Evolutionary conservation across 352 stramenopile genomes (phyloP), one percentile per base, ranked within the genome.

Genomic region (Globisporangium orthogonon): DNA sequence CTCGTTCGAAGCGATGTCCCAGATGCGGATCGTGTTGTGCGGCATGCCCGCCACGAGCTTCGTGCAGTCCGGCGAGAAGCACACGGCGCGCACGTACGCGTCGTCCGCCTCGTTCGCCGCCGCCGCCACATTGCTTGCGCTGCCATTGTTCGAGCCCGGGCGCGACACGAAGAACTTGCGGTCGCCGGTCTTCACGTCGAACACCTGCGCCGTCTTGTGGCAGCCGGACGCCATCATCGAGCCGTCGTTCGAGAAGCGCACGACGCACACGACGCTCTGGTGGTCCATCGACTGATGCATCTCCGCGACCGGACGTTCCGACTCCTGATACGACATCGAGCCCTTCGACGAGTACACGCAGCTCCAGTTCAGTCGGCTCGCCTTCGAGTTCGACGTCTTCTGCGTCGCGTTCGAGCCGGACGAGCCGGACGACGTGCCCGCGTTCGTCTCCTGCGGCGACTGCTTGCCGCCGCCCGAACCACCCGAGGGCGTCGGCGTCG

Each of bases 231-330:
- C 84, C 80, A 94, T 86, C 78, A 92, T 91, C 13, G 80, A 86
- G 45, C 84, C 84, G 40, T 94, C 84, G 35, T 80, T 78, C 31
- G 82, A 92, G 55, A 94, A 91, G 7, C 84, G 82, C 13, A 94
- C 84, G 58, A 84, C 90, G 69, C 84, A 94, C 15, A 94, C 84
- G 4, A 94, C 84, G 65, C 84, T 94, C 56, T 94, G 84, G 65
- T 94, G 84, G 66, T 94, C 82, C 78, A 94, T 89, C n/a, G 82
- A 87, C 59, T 92, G 80, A 51, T 91, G 79, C 76, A 94, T 88
- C 62, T 94, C 84, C 4, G 83, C 82, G 5, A 73, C 77, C 0
- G 84, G 84, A n/a, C 84, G 80, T 60, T 94, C 84, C 47, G 78
- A 85, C 46, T 94, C 84, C 31, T 83, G 72, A 54, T 86, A 90